Evolutionary conservation across 345 rosid genomes (phyloP), one percentile per base, ranked within the genome.

Genomic region (Heritiera littoralis): DNA sequence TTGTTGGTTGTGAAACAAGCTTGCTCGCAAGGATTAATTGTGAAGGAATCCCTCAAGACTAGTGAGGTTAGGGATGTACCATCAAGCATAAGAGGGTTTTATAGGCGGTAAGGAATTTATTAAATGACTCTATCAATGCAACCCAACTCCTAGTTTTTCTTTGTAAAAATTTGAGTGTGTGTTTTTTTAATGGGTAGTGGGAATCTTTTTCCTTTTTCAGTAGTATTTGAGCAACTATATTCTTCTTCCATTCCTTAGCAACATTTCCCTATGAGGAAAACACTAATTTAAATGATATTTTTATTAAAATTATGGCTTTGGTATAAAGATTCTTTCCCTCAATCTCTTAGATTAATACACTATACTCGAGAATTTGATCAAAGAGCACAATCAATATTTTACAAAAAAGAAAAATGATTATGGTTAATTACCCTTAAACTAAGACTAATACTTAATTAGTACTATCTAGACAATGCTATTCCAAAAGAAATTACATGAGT

Each of bases 261-360:
- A 23, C 28, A 23, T 23, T 23, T 23, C 28, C 0, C 28, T 23
- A 23, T 23, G 28, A 23, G 28, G 28, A 23, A 23, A 23, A 23
- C 28, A 23, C 28, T 23, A 23, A 23, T 23, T 23, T 23, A 23
- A 23, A 23, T 23, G 28, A 23, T 23, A 23, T 23, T 23, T 23
- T 23, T 23, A 23, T 23, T 23, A 23, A 23, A 23, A 23, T 23
- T 23, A 23, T 23, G 28, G 28, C 28, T 23, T 23, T 23, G 28
- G 28, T 23, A 23, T 35, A 9, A 28, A 63, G 78, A 79, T 73
- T 76, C 86, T 80, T 81, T 81, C 81, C 89, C 80, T 74, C 56
- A 63, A 20, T 40, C 59, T 9, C 75, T 78, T 76, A 71, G 56
- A 60, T 6, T 63, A 76, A n/a, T 65, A 4, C 40, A 72, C 55